These are phyloP conservation scores for Trebouxia gelatinosa DNA, from an alignment of 163 green algal genomes.

Conservation along the genomic window DNA sequence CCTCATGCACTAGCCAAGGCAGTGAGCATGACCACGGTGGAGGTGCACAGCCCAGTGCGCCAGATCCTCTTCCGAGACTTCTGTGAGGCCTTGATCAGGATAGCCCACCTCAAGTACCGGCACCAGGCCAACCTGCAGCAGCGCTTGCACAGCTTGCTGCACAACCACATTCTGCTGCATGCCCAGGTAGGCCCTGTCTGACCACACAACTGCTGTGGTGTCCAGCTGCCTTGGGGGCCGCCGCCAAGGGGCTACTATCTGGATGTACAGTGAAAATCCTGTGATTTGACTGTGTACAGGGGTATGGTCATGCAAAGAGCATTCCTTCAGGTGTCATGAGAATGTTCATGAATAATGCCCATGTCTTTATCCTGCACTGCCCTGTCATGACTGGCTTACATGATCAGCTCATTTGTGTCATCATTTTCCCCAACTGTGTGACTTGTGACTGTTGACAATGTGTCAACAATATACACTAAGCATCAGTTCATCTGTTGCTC, in stretches of 20 bases:
- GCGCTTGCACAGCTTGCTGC: constrained; percentile 27
- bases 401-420: too few species aligned
- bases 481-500: too few species aligned
- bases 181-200: neutral
- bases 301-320: neutral
- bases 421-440: too few species aligned
- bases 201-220: neutral
- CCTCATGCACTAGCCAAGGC: too few species aligned
- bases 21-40: too few species aligned
- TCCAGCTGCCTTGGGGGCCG: neutral
- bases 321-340: neutral
- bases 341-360: neutral
- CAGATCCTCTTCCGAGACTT: constrained; percentile 38
- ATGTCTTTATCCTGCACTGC: too few species aligned
- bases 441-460: too few species aligned
- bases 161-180: constrained; percentile 28
- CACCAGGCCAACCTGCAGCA: constrained; percentile 22
- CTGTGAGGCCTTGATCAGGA: constrained; percentile 35
- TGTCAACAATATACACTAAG: too few species aligned
- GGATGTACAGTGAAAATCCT: too few species aligned
- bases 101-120: constrained; percentile 35
- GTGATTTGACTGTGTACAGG: neutral
- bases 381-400: too few species aligned
- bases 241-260: too few species aligned
- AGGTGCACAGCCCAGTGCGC: constrained; percentile 16